phyloP scores from a whole-genome alignment of 371 early-diverging fungal genomes.

The Saksenaea vasiformis region DNA sequence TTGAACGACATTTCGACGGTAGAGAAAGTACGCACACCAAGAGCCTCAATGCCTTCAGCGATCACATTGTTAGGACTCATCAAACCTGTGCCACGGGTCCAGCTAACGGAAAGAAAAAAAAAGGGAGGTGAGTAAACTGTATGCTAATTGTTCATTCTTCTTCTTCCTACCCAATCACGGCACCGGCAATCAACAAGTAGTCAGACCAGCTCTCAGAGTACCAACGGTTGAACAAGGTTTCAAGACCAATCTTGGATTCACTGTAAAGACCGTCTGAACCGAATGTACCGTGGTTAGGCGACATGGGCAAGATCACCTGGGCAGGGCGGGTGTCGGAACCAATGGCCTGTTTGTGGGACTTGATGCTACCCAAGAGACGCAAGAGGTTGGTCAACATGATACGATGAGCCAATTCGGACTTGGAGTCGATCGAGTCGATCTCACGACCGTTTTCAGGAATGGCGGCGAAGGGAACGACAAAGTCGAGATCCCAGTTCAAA shows the following conservation, averaged over 20 bases:
- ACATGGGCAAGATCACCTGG: conserved; percentile 88
- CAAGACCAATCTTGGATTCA: conserved; percentile 93
- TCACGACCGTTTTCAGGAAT: conserved; percentile 90
- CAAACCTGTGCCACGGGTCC: conserved; percentile 97
- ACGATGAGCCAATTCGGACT: conserved; percentile 90
- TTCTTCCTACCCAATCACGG: conserved; percentile 79
- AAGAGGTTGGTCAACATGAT: conserved; percentile 90
- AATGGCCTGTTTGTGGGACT: conserved; percentile 78
- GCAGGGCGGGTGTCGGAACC: conserved; percentile 89
- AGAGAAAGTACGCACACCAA: conserved; percentile 94
- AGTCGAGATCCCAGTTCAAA: conserved; percentile 92
- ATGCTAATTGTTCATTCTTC: not conserved
- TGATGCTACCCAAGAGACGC: conserved; percentile 81
- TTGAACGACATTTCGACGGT: conserved; percentile 95
- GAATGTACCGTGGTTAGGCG: conserved; percentile 96
- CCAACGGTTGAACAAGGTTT: conserved; percentile 93
- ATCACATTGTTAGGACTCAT: conserved; percentile 93
- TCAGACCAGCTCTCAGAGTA: conserved; percentile 89
- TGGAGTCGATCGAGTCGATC: conserved; percentile 82
- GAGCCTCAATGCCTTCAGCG: conserved; percentile 88
- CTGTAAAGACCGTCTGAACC: conserved; percentile 94
- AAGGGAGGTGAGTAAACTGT: not conserved
- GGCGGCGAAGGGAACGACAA: conserved; percentile 95
- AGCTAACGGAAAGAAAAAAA: conserved; percentile 36
- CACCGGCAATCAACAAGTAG: conserved; percentile 89